A percentile compares a stretch with the other conserved stretches of the same genome.
Evolutionary conservation across 768 basidiomycete genomes (phyloP).

Genomic region (Porpolomopsis calyptriformis): DNA sequence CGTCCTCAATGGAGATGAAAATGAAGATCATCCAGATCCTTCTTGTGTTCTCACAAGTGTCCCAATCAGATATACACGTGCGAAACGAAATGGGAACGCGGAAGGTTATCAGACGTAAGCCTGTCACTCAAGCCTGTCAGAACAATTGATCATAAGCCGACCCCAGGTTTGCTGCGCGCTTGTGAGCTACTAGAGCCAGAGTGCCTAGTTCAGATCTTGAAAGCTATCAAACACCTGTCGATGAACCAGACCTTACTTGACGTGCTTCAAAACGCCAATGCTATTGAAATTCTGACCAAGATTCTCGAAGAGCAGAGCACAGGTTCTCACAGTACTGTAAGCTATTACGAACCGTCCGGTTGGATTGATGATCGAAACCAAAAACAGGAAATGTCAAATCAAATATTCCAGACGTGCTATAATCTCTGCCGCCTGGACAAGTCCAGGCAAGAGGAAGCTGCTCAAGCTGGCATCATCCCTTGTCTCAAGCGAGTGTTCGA

Average conservation of each 20-base stretch:
- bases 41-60: conserved; percentile 87
- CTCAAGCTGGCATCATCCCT: conserved; percentile 90
- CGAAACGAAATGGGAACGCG: conserved; percentile 85
- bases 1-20: conserved; percentile 63
- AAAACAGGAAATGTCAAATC: conserved; percentile 89
- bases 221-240: conserved; percentile 92
- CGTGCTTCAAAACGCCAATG: conserved; percentile 91
- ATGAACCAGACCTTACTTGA: conserved; percentile 88
- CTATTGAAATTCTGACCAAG: conserved; percentile 81
- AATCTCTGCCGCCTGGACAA: conserved; percentile 94
- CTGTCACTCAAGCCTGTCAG: background rate
- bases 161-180: conserved; percentile 70
- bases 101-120: conserved; percentile 80
- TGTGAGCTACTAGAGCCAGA: conserved; percentile 84
- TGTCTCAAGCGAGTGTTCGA: conserved; percentile 82
- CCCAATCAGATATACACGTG: conserved; percentile 91
- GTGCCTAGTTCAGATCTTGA: conserved; percentile 79
- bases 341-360: background rate
- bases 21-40: conserved; percentile 83
- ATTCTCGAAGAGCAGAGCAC: conserved; percentile 74
- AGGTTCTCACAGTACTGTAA: conserved; percentile 70
- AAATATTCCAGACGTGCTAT: conserved; percentile 95
- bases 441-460: conserved; percentile 91
- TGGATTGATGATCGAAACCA: conserved; percentile 4
- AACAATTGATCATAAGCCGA: background rate